These are phyloP conservation scores for Pseudotsuga menziesii DNA, from an alignment of 75 land plant species.

Conservation along the genomic window DNA sequence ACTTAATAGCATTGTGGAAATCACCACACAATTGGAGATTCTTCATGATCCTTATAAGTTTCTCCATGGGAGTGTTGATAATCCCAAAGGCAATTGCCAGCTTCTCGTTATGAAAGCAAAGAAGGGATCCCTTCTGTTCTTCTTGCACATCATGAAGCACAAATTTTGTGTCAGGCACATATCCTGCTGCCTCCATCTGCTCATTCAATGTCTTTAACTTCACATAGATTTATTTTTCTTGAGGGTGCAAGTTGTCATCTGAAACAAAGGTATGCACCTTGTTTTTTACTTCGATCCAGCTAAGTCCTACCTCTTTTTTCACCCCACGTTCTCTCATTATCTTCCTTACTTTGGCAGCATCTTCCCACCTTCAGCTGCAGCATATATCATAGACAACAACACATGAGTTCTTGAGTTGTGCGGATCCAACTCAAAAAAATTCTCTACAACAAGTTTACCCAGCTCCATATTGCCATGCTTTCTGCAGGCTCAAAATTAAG, in stretches of 20 bases:
- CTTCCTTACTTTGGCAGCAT: slow-evolving; percentile 38
- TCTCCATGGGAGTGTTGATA: slow-evolving; percentile 44
- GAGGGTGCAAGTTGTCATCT: slow-evolving; percentile 48
- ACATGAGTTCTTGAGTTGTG: slow-evolving; percentile 56
- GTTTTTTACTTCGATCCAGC: slow-evolving; percentile 52
- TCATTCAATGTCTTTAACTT: slow-evolving; percentile 37
- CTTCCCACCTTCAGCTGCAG: slow-evolving; percentile 45
- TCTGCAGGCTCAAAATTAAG: slow-evolving; percentile 59
- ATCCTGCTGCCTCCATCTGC: slow-evolving; percentile 37
- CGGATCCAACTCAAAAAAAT: slow-evolving; percentile 51
- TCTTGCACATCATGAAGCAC: slow-evolving; percentile 52
- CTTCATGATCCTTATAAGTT: slow-evolving; percentile 67
- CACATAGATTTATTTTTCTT: slow-evolving; percentile 32
- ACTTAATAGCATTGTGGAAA: slow-evolving; percentile 58
- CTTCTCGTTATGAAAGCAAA: slow-evolving; percentile 65
- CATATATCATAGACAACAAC: slow-evolving; percentile 49
- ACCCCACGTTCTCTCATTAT: slow-evolving; percentile 33
- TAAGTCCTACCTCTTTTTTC: slow-evolving; percentile 46
- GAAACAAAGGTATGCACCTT: slow-evolving; percentile 53
- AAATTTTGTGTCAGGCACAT: slow-evolving; percentile 26
- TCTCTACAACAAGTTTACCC: slow-evolving; percentile 45
- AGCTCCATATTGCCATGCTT: slow-evolving; percentile 38
- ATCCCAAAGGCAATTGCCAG: slow-evolving; percentile 60
- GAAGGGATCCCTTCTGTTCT: slow-evolving; percentile 35
- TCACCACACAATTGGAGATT: slow-evolving; percentile 64